Evolutionary conservation across 345 rosid genomes (phyloP), one percentile per base, ranked within the genome.

Genomic region (Hirschfeldia incana): DNA sequence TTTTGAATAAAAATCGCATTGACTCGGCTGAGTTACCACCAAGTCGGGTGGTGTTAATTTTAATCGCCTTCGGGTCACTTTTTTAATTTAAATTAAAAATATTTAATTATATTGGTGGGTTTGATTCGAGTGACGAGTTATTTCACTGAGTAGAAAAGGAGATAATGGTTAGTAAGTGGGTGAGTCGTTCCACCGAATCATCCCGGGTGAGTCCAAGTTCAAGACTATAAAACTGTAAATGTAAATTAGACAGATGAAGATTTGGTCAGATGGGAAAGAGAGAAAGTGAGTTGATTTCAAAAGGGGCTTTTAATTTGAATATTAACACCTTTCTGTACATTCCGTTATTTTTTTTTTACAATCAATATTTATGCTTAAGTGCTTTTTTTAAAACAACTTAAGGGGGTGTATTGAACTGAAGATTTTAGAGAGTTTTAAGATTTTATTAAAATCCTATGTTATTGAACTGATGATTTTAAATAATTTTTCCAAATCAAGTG

Each of bases 171-270:
- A 63, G 29, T 70, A 72, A 83, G 79, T 53, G 81, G 80, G 76
- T 83, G 85, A 78, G 85, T 83, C 63, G 74, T 59, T 82, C 82
- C 73, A 88, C 89, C 87, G 84, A 87, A 92, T 89, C 92, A 84
- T 91, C 94, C 94, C 84, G 82, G 73, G 88, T 86, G 51, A 72
- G 69, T 80, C 78, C 82, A 87, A 85, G 84, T 55, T 73, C 7
- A 51, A 69, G 21, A 21, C 21, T 21, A 21, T 21, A 21, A 21
- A 60, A 60, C 28, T 68, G 37, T 68, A 74, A 69, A 61, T 79
- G 78, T 69, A 74, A 69, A 62, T 79, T 44, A 76, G 63, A 66
- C 4, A 42, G 61, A 27, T 53, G 70, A 60, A 65, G 67, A 30
- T 16, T 36, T 65, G 21, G 44, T n/a, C 67, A 1, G 17, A 51